Base-by-base conservation (phyloP, 2,329 filamentous ascomycete genomes). In the Monilinia vaccinii-corymbosi region DNA sequence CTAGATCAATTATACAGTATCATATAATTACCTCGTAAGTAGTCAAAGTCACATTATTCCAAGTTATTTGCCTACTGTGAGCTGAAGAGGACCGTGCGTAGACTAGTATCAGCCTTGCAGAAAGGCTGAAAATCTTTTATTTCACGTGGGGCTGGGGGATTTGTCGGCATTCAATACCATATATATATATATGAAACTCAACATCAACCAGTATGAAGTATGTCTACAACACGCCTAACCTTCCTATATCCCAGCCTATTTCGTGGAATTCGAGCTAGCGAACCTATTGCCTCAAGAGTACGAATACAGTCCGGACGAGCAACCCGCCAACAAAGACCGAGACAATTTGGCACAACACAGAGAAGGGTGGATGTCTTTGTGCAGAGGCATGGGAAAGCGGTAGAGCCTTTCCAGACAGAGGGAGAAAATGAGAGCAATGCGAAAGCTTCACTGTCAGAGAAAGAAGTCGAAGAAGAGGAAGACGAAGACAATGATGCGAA, bases 171-270 rank as follows among this genome's bases (percentile, higher is more conserved):
- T 18, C 42, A 32, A 44, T 42, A 44, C 16, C 32, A 53, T 53
- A 28, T 45, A 11, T 44, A 14, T 28, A 32, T n/a, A 32, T 31
- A 23, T 34, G 13, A 14, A 44, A 13, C 2, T 44, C 21, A 49
- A 49, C 42, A 2, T 56, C 23, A 28, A 49, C 61, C 61, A 47
- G 23, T 51, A 40, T 44, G 25, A 60, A 61, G 36, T 31, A 89
- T 89, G 83, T 79, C 85, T 64, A 78, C 81, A 28, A 75, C 77
- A 62, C 79, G 86, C 68, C 76, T 89, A 62, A 81, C 82, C 18
- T 89, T 89, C 68, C 76, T 89, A 21, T 89, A 88, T 66, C 85
- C 87, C 49, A 83, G 84, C 66, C 73, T 89, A 58, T 81, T 86
- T 72, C 82, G 84, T 58, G 76, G 79, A 18, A 71, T 79, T 64